A percentile compares a stretch with the other conserved stretches of the same genome.
phyloP scores from a whole-genome alignment of 129 eudicot species.

The Escallonia rubra region DNA sequence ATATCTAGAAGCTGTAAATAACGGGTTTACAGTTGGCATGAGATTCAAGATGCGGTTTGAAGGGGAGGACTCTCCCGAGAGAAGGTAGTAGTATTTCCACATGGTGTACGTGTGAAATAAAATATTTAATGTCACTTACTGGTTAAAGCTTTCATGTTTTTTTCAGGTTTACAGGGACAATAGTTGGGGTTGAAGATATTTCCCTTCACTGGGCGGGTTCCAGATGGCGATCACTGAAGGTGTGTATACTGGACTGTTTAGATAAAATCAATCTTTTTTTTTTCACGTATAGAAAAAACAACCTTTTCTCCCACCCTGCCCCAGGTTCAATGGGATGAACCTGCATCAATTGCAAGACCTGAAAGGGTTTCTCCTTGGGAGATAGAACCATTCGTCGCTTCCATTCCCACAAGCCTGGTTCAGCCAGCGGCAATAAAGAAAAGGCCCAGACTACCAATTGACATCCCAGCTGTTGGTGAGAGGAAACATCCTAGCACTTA shows the following conservation, averaged over 20 bases:
- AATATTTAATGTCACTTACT: neutral
- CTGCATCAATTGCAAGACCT: constrained; percentile 66
- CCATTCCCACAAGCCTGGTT: constrained; percentile 35
- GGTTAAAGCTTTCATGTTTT: neutral
- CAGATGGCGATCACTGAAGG: constrained; percentile 80
- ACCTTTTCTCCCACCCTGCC: constrained; percentile 3
- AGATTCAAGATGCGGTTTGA: constrained; percentile 92
- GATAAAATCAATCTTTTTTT: neutral
- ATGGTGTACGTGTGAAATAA: neutral
- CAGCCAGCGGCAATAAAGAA: constrained; percentile 36
- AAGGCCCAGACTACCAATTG: constrained; percentile 36
- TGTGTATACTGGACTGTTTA: constrained; percentile 4
- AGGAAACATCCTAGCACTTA: neutral
- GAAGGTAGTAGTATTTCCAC: constrained; percentile 45
- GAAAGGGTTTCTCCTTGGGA: constrained; percentile 93
- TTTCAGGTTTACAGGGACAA: constrained; percentile 78
- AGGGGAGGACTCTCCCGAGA: constrained; percentile 90
- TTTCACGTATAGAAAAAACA: too few species aligned
- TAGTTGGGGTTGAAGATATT: constrained; percentile 65
- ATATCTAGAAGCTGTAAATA: constrained; percentile 71
- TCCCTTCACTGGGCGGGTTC: constrained; percentile 74
- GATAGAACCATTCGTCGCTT: constrained; percentile 58
- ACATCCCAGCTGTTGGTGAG: constrained; percentile 47
- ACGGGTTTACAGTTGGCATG: constrained; percentile 66
- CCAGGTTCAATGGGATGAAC: constrained; percentile 96